Base-by-base conservation (phyloP, 345 rosid species). In the Firmiana major region DNA sequence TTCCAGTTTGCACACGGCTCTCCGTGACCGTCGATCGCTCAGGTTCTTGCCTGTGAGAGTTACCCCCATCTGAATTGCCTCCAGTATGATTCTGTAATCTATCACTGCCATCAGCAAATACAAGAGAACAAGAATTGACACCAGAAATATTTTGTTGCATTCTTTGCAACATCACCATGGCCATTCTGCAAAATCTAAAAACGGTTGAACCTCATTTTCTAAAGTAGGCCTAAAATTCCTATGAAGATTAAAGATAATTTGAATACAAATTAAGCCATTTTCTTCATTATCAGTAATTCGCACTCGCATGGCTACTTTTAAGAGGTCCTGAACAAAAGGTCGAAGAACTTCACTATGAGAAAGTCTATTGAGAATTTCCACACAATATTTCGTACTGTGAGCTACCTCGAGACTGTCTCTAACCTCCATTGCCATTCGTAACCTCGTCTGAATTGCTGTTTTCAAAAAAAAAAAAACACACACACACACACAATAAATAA, bases 361-460 rank as follows among this genome's bases (percentile, higher is more conserved):
- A 11, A 97, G 89, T 45, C 97, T 97, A 80, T 94, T 94, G 21
- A 97, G 97, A 48, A 97, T 94, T 88, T 97, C 97, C 73, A 97
- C 9, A 91, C 93, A 54, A 94, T 90, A 77, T 94, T 94, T 17
- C 99, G 99, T 92, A 0, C 98, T 92, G 81, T 97, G 97, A 0
- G 97, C 98, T 75, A 97, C 94, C 94, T 97, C 99, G 13, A 97
- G 83, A 82, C 98, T 97, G 83, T 97, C 98, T 21, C 98, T 92
- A 22, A 97, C 98, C 81, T 92, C 99, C 89, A 94, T 91, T 21
- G 88, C 98, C 94, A 92, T 90, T 86, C 87, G 90, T 19, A 91
- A 88, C 91, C 98, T 97, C 46, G 84, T 46, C 67, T 88, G 93
- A 42, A 92, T 89, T 58, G 89, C 98, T 97, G 90, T n/a, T 86